Conservation (phyloP, 345 rosid species). For the Pelargonium nanum region DNA sequence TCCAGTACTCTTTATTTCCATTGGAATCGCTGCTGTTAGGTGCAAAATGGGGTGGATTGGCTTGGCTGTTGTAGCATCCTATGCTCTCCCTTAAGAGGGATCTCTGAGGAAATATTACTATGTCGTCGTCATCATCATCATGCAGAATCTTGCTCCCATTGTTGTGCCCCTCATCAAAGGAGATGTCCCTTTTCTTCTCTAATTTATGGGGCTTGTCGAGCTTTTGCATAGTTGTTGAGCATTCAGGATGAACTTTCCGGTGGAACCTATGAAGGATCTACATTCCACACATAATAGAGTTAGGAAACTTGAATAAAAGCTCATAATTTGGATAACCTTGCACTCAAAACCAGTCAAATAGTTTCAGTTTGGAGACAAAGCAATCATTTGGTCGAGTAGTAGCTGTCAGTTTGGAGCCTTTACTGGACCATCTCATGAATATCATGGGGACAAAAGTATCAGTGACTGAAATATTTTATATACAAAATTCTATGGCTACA, state of each 20-base stretch:
- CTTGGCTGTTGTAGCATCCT: slow-evolving; percentile 29
- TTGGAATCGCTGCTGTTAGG: slow-evolving; percentile 37
- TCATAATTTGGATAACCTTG: not conserved
- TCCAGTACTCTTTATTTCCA: slow-evolving; percentile 69
- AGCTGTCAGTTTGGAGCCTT: not conserved
- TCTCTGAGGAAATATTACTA: slow-evolving; percentile 25
- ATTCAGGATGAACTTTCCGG: slow-evolving; percentile 76
- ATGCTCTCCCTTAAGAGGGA: slow-evolving; percentile 19
- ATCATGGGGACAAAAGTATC: not conserved
- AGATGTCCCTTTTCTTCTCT: slow-evolving; percentile 23
- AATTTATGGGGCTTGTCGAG: slow-evolving; percentile 25
- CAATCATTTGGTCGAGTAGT: not conserved
- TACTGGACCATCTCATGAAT: not conserved
- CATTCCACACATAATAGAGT: slow-evolving; percentile 9
- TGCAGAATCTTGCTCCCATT: slow-evolving; percentile 22
- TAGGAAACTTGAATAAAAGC: not conserved
- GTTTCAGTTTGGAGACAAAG: not conserved
- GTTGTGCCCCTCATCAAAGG: slow-evolving; percentile 19
- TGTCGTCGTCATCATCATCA: slow-evolving; percentile 35
- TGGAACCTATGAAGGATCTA: slow-evolving; percentile 72
- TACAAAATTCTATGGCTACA: not conserved
- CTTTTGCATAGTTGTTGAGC: slow-evolving; percentile 30
- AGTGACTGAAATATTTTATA: not conserved
- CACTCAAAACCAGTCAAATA: not conserved
- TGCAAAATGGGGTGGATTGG: slow-evolving; percentile 30